These are phyloP conservation scores for Vachellia collinsii DNA, from an alignment of 306 rosid genomes.

Conservation along the genomic window DNA sequence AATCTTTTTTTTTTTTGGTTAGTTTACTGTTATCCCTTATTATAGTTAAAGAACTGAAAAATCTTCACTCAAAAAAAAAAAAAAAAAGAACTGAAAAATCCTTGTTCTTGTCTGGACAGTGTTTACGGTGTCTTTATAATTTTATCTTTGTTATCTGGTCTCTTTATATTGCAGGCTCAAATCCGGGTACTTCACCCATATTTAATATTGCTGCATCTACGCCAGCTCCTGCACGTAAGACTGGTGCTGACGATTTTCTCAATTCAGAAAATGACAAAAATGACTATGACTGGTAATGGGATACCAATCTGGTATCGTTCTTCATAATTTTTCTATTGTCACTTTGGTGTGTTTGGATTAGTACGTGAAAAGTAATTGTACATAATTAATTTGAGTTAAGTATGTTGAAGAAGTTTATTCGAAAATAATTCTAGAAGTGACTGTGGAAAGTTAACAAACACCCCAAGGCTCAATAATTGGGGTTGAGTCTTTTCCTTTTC, in stretches of 20 bases:
- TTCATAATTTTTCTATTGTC: constrained; percentile 14
- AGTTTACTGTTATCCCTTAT: background rate
- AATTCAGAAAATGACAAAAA: constrained; percentile 82
- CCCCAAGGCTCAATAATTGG: no score
- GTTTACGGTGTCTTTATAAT: background rate
- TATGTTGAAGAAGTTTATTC: no score
- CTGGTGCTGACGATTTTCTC: constrained; percentile 80
- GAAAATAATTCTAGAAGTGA: no score
- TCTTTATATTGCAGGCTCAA: constrained; percentile 51
- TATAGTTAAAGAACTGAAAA: constrained; percentile 18
- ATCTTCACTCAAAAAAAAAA: no score
- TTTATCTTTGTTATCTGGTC: constrained; percentile 23
- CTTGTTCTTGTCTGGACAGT: constrained; percentile 3
- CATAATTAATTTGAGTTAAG: no score
- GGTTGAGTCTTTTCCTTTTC: background rate
- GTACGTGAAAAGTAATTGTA: no score
- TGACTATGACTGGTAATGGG: constrained; percentile 90
- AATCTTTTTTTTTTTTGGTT: background rate
- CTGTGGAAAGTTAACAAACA: no score
- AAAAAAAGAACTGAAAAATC: constrained; percentile 16
- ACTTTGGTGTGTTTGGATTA: constrained; percentile 13
- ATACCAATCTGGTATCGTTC: constrained; percentile 2
- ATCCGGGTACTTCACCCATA: constrained; percentile 58
- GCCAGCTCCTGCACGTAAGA: constrained; percentile 60
- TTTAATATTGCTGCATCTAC: constrained; percentile 59